Base-by-base conservation (phyloP, 306 rosid species). In the Sicyos baderoa region DNA sequence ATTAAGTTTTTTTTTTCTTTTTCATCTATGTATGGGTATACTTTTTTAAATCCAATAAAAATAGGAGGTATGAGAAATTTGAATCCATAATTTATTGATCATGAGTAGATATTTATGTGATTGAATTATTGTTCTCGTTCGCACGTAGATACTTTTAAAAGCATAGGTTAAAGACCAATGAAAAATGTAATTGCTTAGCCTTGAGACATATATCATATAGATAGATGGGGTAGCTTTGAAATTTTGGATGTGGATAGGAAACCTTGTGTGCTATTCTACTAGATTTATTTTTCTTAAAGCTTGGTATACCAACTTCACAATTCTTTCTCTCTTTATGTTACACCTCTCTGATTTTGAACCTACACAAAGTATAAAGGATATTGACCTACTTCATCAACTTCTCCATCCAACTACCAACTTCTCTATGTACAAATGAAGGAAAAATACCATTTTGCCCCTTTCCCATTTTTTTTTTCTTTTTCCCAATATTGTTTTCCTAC, bases 311-410 rank as follows among this genome's bases (percentile, higher is more conserved):
- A 40, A 40, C 45, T 40, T 40, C 45, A 40, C 45, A 40, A 40
- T 40, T 40, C 45, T 40, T 40, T 40, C 45, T 40, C 45, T 9
- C 45, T 7, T 2, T 40, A 40, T 44, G 42, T 66, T 66, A 45
- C 23, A 66, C 47, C 50, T 69, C 48, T 69, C 7, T 69, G 16
- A 69, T 40, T 40, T 69, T 27, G 29, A 32, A 45, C n/a, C 1
- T 69, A 49, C 19, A 13, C 45, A 70, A 45, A 66, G 37, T 22
- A 66, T 47, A 25, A 11, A 22, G 71, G 71, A 45, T 52, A 51
- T 70, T 70, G 50, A 70, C 73, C 73, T 70, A 70, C 62, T 70
- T 70, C n/a, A 59, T 70, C 61, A 70, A 70, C 73, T 70, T 70
- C 73, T 60, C 61, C 32, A 47, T 53, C 61, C 73, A 69, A 69